These are phyloP conservation scores for Capronia americana DNA, from an alignment of 2,329 filamentous ascomycete genomes.

Conservation along the genomic window DNA sequence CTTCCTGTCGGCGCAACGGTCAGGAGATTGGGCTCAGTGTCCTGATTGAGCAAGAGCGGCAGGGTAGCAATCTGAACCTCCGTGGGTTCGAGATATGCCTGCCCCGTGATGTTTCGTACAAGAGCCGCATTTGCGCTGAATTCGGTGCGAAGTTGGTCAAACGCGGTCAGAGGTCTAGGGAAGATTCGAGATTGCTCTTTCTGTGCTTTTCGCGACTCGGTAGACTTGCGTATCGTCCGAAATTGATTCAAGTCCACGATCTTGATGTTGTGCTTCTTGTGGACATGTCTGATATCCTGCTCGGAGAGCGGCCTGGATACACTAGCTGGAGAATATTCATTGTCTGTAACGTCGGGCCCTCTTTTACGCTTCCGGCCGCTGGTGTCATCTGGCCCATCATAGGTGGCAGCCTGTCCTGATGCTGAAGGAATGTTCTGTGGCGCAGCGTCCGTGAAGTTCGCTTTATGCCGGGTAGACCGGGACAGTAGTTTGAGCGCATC, in stretches of 20 bases:
- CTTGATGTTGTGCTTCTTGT: constrained; percentile 84
- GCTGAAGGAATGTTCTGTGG: constrained; percentile 47
- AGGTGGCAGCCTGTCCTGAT: constrained; percentile 49
- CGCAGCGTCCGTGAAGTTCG: constrained; percentile 41
- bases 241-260: constrained; percentile 71
- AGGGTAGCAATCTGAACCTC: constrained; percentile 90
- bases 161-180: constrained; percentile 79
- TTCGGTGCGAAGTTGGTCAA: constrained; percentile 71
- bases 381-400: constrained; percentile 44
- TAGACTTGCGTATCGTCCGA: constrained; percentile 40
- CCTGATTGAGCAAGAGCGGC: constrained; percentile 70
- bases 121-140: constrained; percentile 78
- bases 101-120: constrained; percentile 77
- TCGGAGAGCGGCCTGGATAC: constrained; percentile 16
- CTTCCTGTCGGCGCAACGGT: constrained; percentile 94
- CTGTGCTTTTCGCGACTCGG: constrained; percentile 54
- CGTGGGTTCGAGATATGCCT: constrained; percentile 86
- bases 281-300: constrained; percentile 71
- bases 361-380: constrained; percentile 49
- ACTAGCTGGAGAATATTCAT: constrained; percentile 26
- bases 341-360: constrained; percentile 39
- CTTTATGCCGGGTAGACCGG: constrained; percentile 52
- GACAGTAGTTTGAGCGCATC: constrained; percentile 55
- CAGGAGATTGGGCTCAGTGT: constrained; percentile 68
- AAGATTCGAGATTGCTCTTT: constrained; percentile 66